These are phyloP conservation scores for Citrullus mucosospermus DNA, from an alignment of 306 rosid genomes.

Conservation along the genomic window DNA sequence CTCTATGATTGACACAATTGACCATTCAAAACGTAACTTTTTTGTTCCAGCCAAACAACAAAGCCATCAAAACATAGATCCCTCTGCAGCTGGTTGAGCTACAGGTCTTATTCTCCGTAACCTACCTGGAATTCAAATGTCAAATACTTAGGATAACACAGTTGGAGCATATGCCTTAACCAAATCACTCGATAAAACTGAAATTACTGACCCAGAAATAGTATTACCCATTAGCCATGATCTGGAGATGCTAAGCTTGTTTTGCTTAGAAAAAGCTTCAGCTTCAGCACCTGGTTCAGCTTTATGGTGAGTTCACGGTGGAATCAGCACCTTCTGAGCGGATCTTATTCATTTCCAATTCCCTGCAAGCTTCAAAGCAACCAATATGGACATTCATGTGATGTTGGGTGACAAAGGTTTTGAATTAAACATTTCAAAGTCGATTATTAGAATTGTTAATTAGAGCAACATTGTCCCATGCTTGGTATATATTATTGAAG, in stretches of 20 bases:
- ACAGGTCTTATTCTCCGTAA: not conserved
- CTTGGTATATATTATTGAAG: not conserved
- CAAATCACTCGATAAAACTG: not conserved
- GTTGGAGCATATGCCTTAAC: not conserved
- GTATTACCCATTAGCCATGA: not conserved
- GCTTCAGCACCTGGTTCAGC: constrained; percentile 1
- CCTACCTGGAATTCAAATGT: not conserved
- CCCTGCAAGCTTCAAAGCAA: not conserved
- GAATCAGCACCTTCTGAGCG: not conserved
- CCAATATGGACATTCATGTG: not conserved
- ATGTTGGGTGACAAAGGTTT: not conserved
- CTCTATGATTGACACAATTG: not conserved
- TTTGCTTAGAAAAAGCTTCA: not conserved
- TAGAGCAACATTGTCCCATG: not conserved
- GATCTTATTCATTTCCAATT: not conserved
- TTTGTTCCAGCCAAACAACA: not conserved
- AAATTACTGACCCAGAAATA: not conserved
- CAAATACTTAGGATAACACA: not conserved
- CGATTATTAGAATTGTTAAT: not conserved
- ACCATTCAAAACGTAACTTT: not conserved
- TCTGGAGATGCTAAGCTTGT: not conserved
- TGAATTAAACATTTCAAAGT: not conserved
- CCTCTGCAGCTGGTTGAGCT: not conserved
- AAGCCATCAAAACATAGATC: not conserved
- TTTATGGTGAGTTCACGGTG: not conserved